Base-by-base conservation (phyloP, 768 basidiomycete genomes). In the Lactarius hengduanensis region DNA sequence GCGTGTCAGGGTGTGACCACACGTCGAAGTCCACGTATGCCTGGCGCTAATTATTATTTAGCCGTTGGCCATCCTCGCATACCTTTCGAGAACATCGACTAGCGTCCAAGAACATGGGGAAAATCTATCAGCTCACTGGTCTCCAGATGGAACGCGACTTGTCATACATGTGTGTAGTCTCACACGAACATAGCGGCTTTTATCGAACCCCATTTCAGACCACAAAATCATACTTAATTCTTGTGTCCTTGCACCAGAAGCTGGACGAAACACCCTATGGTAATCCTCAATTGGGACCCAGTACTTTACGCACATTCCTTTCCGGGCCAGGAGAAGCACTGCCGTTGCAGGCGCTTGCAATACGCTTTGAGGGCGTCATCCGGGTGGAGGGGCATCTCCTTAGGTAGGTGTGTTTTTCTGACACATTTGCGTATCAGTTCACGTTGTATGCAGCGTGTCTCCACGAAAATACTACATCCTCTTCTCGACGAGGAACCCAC, bases 91-190 rank as follows among this genome's bases (percentile, higher is more conserved):
- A 62, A 91, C 92, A 41, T 79, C 86, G 8, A 84, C 85, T 1
- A 96, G 93, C 20, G 79, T 96, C 45, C 76, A 83, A 62, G 88
- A 91, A 65, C 94, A 96, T 74, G 95, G 95, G n/a, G 84, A 87
- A 72, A 96, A 94, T 71, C 68, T 81, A 22, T 77, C 83, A 61
- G 85, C 84, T 15, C 83, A 86, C 72, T 98, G 95, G 94, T 87
- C 94, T 20, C 87, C 88, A 61, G 93, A 95, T 74, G 89, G 90
- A 40, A 81, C 81, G 71, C 82, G 86, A 71, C 85, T 98, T 57
- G 85, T 95, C 61, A 83, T 98, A 26, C 86, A 90, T 77, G 95
- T 91, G 64, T 62, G 86, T 76, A 7, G 22, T 40, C 45, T 54
- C 26, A 1, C 38, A 15, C 41, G 7, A 34, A 32, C 40, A 9